Conservation (phyloP, 2,329 filamentous ascomycete species). For the Monosporascus ibericus region DNA sequence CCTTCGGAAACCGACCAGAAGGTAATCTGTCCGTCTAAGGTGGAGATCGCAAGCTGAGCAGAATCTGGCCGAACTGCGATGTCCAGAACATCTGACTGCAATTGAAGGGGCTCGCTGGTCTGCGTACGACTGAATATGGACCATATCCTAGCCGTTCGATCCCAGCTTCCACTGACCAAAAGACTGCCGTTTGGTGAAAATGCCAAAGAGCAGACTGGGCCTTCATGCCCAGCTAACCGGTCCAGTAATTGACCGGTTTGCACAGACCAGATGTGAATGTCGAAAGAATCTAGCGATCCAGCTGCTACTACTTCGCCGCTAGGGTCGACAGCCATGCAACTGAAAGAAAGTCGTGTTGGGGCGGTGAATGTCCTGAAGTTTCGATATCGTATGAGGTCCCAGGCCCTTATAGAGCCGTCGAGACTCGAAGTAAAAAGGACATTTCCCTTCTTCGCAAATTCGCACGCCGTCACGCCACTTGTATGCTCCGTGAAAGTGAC, state of each 20-base stretch:
- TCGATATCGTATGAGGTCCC: constrained; percentile 92
- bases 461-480: constrained; percentile 86
- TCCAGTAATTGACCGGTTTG: constrained; percentile 95
- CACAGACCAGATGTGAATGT: constrained; percentile 97
- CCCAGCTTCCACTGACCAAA: constrained; percentile 91
- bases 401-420: constrained; percentile 89
- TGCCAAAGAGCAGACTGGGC: constrained; percentile 79
- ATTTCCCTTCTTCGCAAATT: constrained; percentile 92
- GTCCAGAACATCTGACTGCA: constrained; percentile 84
- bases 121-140: constrained; percentile 91
- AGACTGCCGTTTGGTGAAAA: constrained; percentile 83
- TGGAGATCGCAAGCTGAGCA: constrained; percentile 83
- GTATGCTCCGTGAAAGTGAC: constrained; percentile 98
- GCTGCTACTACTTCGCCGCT: constrained; percentile 95
- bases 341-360: constrained; percentile 84
- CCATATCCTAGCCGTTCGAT: constrained; percentile 92
- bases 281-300: constrained; percentile 90
- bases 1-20: constrained; percentile 94
- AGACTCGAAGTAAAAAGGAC: constrained; percentile 93
- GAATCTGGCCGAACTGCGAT: constrained; percentile 87
- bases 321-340: constrained; percentile 91
- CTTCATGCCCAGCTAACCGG: constrained; percentile 85
- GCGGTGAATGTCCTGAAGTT: constrained; percentile 98
- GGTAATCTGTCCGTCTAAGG: constrained; percentile 84
- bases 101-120: constrained; percentile 86